Evolutionary conservation across 345 rosid genomes (phyloP).

Genomic region (Citrus sp.): DNA sequence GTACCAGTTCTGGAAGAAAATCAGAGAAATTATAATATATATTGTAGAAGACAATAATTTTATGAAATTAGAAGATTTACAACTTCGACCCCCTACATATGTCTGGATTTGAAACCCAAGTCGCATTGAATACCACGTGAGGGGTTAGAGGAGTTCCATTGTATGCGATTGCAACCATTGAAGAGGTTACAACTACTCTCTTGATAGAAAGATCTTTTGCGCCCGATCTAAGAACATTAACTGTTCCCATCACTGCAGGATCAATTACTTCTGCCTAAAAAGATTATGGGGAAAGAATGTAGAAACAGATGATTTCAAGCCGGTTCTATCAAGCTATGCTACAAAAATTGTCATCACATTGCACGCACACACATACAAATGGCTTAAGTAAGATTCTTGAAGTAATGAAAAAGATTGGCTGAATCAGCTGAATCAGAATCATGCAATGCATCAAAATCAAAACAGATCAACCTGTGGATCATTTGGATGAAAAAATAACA

Average conservation of each 20-base stretch:
- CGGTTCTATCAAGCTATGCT: neutral
- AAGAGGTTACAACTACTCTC: constrained; percentile 45
- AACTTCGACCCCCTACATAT: constrained; percentile 17
- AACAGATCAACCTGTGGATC: constrained; percentile 26
- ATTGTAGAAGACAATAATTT: neutral
- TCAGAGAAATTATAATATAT: neutral
- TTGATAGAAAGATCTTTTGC: constrained; percentile 32
- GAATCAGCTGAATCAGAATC: too few species aligned
- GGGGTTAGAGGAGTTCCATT: constrained; percentile 27
- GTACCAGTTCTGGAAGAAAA: constrained; percentile 33
- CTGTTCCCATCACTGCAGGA: constrained; percentile 45
- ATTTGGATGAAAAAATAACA: constrained; percentile 20
- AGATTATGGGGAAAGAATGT: neutral
- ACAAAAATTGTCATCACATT: neutral
- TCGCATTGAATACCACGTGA: constrained; percentile 35
- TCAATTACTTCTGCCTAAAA: constrained; percentile 35
- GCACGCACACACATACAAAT: too few species aligned
- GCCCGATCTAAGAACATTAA: constrained; percentile 40
- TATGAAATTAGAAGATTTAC: neutral
- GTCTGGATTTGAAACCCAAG: constrained; percentile 39
- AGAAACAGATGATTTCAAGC: neutral
- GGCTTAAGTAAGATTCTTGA: neutral
- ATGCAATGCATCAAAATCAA: too few species aligned
- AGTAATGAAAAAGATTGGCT: too few species aligned
- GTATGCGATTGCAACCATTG: constrained; percentile 29